A percentile compares a stretch with the other conserved stretches of the same genome.
These are phyloP conservation scores for Cercospora citrullina DNA, from an alignment of 2,329 filamentous ascomycete species.

Conservation along the genomic window DNA sequence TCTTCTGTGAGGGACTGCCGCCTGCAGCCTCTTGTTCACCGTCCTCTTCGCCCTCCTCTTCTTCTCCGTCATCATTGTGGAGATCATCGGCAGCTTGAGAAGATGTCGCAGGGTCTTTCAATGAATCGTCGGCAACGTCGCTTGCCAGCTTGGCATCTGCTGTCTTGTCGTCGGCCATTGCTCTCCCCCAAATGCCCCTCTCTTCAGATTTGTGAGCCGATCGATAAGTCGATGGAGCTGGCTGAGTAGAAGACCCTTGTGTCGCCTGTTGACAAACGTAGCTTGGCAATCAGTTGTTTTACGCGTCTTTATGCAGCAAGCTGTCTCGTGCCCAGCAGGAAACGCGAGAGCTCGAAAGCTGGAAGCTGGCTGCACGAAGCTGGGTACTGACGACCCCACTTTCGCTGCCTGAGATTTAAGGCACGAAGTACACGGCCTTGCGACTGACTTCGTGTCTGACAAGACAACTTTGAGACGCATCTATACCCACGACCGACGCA, in stretches of 20 bases:
- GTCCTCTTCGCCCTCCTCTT: constrained; percentile 28
- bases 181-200: not conserved
- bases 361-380: constrained; percentile 2
- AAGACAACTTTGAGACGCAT: not conserved
- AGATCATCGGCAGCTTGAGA: constrained; percentile 25
- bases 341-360: not conserved
- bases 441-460: not conserved
- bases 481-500: not conserved
- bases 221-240: not conserved
- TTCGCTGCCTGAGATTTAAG: not conserved
- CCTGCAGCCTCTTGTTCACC: constrained; percentile 20
- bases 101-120: constrained; percentile 19
- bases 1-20: constrained; percentile 11
- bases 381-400: not conserved
- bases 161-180: constrained; percentile 18
- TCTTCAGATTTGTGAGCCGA: not conserved
- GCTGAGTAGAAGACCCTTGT: not conserved
- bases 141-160: constrained; percentile 24
- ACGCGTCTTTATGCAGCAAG: not conserved
- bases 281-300: not conserved
- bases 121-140: constrained; percentile 26
- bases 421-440: not conserved
- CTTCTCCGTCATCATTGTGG: constrained; percentile 25
- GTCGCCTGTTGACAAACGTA: not conserved
- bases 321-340: not conserved